These are phyloP conservation scores for Canna indica DNA, from an alignment of 176 grass and related monocot species.

Conservation along the genomic window DNA sequence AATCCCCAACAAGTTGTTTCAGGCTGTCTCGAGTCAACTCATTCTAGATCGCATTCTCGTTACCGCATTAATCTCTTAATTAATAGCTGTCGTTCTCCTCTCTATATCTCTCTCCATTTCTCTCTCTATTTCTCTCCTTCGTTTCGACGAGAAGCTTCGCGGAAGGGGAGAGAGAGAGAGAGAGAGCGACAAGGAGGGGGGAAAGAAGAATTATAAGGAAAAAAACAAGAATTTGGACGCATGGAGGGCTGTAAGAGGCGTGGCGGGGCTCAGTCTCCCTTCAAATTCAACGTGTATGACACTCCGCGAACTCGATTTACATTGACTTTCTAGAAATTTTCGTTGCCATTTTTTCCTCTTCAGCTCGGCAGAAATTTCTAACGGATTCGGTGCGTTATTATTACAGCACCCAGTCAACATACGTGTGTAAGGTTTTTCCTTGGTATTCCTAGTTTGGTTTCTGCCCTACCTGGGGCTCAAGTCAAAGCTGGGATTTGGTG, in stretches of 20 bases:
- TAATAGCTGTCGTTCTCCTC: too few relatives aligned
- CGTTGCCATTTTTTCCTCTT: too few relatives aligned
- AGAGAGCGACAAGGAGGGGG: not conserved
- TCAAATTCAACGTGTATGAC: constrained; percentile 1
- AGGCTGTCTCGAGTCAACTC: not conserved
- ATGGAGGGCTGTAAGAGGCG: not conserved
- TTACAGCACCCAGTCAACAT: not conserved
- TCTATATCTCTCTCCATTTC: not conserved
- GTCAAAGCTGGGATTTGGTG: not conserved
- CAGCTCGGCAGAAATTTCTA: not conserved
- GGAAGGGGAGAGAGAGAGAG: not conserved
- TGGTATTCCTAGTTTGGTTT: not conserved
- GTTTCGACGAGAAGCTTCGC: not conserved
- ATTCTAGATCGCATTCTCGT: not conserved
- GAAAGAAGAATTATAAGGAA: not conserved
- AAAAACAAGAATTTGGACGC: not conserved
- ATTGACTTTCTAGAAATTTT: not conserved
- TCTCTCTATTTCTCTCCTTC: not conserved
- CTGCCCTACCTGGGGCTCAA: not conserved
- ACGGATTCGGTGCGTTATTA: not conserved
- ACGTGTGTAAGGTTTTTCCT: not conserved
- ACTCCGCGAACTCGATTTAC: not conserved
- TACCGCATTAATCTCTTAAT: not conserved
- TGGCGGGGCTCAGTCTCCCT: not conserved
- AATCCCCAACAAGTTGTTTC: too few relatives aligned